Percentiles rank a stretch among this genome's conserved stretches.
These are phyloP conservation scores for Lathyrus sativus DNA, from an alignment of 306 rosid genomes.

Conservation along the genomic window DNA sequence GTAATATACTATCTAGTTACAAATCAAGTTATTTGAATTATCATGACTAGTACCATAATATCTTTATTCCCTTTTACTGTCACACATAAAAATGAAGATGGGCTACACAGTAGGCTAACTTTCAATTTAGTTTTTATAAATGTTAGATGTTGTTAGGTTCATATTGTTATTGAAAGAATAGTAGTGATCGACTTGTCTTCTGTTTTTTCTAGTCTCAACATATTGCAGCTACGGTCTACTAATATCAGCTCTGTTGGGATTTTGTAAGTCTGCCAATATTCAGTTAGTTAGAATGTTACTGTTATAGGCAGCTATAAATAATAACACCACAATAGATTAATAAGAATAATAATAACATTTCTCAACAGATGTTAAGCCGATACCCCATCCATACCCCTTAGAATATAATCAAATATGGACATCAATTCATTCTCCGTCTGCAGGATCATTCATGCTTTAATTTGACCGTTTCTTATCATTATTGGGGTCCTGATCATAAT, in stretches of 20 bases:
- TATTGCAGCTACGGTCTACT: background rate
- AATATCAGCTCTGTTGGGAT: background rate
- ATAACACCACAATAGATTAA: too few species aligned
- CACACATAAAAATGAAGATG: background rate
- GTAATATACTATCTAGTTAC: background rate
- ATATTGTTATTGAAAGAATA: conserved; percentile 2
- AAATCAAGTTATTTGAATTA: background rate
- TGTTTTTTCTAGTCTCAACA: background rate
- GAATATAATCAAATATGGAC: background rate
- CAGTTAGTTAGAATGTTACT: background rate
- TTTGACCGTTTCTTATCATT: background rate
- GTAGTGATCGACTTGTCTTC: background rate
- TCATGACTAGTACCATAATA: background rate
- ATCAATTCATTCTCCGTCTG: background rate
- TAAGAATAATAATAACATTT: too few species aligned
- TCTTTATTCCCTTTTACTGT: background rate
- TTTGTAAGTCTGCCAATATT: background rate
- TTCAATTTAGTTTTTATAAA: background rate
- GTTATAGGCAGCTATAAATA: background rate
- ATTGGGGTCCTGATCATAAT: background rate
- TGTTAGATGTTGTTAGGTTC: background rate
- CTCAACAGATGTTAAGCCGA: too few species aligned
- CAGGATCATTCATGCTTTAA: background rate
- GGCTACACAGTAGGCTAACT: background rate
- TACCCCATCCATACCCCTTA: too few species aligned